phyloP scores from a whole-genome alignment of 2,329 filamentous ascomycete genomes.

The Bipolaris cookei region DNA sequence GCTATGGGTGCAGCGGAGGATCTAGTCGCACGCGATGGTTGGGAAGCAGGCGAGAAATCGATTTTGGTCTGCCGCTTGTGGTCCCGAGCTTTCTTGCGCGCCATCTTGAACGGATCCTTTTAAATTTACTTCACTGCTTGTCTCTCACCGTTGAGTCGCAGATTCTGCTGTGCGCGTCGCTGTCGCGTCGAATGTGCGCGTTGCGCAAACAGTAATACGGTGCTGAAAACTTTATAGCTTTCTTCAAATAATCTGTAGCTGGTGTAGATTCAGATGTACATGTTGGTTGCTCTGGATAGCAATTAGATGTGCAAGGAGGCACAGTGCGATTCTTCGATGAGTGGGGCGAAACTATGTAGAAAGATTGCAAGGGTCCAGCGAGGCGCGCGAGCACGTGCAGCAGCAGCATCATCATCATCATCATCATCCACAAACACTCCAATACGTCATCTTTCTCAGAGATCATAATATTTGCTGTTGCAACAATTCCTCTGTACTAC shows the following conservation, averaged over 20 bases:
- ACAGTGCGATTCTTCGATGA: not conserved
- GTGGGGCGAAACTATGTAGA: slow-evolving; percentile 10
- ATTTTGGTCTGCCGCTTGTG: slow-evolving; percentile 52
- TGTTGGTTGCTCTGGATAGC: not conserved
- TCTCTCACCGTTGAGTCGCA: slow-evolving; percentile 3
- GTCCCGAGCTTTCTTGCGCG: slow-evolving; percentile 30
- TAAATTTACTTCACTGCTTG: slow-evolving; percentile 3
- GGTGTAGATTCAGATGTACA: not conserved
- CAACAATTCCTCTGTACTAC: too few relatives aligned
- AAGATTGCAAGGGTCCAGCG: slow-evolving; percentile 11
- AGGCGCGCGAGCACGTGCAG: slow-evolving; percentile 19
- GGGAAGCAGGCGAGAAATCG: slow-evolving; percentile 52
- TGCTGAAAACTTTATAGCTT: not conserved
- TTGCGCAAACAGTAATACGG: not conserved
- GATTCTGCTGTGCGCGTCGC: slow-evolving; percentile 2
- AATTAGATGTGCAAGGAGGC: not conserved
- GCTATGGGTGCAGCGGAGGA: slow-evolving; percentile 9
- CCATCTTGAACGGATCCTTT: slow-evolving; percentile 24
- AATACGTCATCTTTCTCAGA: not conserved
- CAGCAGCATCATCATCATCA: slow-evolving; percentile 10
- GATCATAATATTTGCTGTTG: too few relatives aligned
- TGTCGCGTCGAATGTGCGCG: slow-evolving; percentile 11
- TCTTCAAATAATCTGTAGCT: not conserved
- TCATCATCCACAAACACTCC: not conserved
- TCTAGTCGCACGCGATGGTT: slow-evolving; percentile 46